Conservation (phyloP, 495 filamentous ascomycete genomes). For the Neurospora sp. region DNA sequence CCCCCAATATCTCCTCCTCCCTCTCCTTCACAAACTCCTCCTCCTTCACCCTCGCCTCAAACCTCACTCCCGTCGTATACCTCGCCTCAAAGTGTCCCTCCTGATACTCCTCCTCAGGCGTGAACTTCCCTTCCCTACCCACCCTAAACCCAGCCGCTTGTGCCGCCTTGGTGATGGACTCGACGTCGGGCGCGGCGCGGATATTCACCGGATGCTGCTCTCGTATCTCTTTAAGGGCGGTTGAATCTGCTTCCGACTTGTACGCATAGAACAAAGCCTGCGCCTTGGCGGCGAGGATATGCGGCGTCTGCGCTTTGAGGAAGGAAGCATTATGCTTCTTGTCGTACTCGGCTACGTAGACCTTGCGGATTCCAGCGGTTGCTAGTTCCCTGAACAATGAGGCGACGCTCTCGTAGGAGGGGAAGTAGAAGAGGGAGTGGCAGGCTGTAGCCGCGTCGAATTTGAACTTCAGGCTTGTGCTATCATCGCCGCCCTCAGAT, state of each 20-base stretch:
- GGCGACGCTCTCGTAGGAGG: conserved; percentile 16
- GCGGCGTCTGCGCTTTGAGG: conserved; percentile 6
- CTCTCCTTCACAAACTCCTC: conserved; percentile 20
- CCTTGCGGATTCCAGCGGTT: conserved; percentile 15
- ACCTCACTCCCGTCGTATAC: conserved; percentile 11
- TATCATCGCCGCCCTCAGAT: too few species aligned
- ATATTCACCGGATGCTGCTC: too few species aligned
- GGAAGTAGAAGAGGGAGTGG: conserved; percentile 44
- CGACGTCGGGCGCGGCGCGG: not conserved
- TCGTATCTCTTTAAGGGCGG: too few species aligned
- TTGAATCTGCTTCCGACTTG: conserved; percentile 4
- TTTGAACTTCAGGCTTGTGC: too few species aligned
- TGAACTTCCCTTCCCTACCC: conserved; percentile 18
- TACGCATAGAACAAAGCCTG: conserved; percentile 11
- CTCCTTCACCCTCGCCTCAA: conserved; percentile 20
- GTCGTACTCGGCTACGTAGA: conserved; percentile 34
- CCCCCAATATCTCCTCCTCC: conserved; percentile 23
- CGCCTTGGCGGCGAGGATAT: conserved; percentile 36
- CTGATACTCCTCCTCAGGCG: conserved; percentile 25
- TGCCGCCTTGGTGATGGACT: conserved; percentile 12
- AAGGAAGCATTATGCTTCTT: not conserved
- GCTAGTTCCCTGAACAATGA: conserved; percentile 24
- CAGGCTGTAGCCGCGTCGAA: not conserved
- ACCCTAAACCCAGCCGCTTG: conserved; percentile 16
- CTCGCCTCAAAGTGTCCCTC: conserved; percentile 40